Conservation (phyloP, 805 yeast genomes). For the Saturnispora zaruensis region DNA sequence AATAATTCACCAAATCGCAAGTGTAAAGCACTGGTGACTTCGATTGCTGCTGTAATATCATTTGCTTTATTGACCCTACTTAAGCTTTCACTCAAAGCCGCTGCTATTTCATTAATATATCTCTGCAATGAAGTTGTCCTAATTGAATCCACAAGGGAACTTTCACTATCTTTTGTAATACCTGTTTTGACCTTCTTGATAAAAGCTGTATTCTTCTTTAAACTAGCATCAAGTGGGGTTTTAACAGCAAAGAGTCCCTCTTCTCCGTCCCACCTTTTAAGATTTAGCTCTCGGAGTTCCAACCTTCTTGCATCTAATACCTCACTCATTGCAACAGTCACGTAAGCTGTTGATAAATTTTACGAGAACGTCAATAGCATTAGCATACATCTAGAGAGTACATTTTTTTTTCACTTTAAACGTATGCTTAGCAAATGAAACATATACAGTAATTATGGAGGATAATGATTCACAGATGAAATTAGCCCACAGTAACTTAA, state of each 20-base stretch:
- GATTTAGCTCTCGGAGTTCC: conserved; percentile 34
- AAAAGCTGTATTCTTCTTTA: conserved; percentile 76
- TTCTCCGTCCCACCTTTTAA: conserved; percentile 47
- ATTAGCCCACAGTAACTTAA: no score
- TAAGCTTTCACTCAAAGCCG: conserved; percentile 57
- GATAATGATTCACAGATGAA: no score
- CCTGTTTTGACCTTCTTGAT: conserved; percentile 59
- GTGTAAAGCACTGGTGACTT: conserved; percentile 63
- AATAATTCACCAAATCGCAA: conserved; percentile 57
- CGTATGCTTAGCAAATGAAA: neutral
- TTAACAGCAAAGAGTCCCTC: conserved; percentile 22
- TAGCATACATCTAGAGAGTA: neutral
- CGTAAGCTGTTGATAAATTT: neutral
- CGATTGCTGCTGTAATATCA: conserved; percentile 57
- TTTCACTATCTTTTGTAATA: conserved; percentile 43
- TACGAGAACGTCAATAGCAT: neutral
- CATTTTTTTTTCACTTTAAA: neutral
- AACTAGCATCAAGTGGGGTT: conserved; percentile 50
- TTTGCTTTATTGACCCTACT: conserved; percentile 41
- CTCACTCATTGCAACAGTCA: neutral
- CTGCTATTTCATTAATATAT: conserved; percentile 61
- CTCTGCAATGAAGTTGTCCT: conserved; percentile 57
- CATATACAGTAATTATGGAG: no score
- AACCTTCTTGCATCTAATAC: neutral
- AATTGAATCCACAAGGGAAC: conserved; percentile 51